Conservation (phyloP, 768 basidiomycete genomes). For the Paxillus rubicundulus region DNA sequence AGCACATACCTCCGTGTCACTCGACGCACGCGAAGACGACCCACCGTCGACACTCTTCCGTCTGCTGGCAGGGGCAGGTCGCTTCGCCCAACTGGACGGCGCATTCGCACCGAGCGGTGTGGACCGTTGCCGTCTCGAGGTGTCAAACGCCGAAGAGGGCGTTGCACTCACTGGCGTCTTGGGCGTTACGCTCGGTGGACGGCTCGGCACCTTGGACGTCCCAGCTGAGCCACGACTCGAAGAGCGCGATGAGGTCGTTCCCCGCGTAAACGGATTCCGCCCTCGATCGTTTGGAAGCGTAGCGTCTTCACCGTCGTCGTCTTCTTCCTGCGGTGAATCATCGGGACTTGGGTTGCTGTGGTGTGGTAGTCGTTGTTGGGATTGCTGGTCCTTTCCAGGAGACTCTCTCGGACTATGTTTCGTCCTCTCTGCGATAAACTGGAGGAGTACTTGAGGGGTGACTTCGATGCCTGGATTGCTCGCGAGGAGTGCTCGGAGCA, state of each 20-base stretch:
- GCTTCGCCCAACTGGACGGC: slow-evolving; percentile 76
- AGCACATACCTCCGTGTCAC: slow-evolving; percentile 70
- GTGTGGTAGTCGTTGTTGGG: slow-evolving; percentile 13
- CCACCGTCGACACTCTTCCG: slow-evolving; percentile 75
- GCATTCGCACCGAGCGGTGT: slow-evolving; percentile 57
- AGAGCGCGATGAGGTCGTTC: slow-evolving; percentile 44
- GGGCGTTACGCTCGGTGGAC: slow-evolving; percentile 60
- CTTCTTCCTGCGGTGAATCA: slow-evolving; percentile 34
- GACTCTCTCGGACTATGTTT: slow-evolving; percentile 35
- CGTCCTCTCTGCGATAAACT: slow-evolving; percentile 62
- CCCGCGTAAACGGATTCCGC: slow-evolving; percentile 28
- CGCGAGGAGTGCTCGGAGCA: slow-evolving; percentile 56
- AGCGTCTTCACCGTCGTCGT: slow-evolving; percentile 36
- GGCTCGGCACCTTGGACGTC: slow-evolving; percentile 42
- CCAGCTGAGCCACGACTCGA: slow-evolving; percentile 56
- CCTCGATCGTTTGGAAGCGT: slow-evolving; percentile 40
- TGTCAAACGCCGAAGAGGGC: slow-evolving; percentile 61
- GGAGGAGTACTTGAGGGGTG: slow-evolving; percentile 63
- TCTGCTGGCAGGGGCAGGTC: slow-evolving; percentile 63
- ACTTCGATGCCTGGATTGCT: slow-evolving; percentile 63
- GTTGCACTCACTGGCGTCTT: slow-evolving; percentile 43
- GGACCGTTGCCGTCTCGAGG: slow-evolving; percentile 65
- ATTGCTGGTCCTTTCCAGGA: slow-evolving; percentile 16
- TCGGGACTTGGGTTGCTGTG: slow-evolving; percentile 30
- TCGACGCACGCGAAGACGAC: slow-evolving; percentile 42